A percentile compares a stretch with the other conserved stretches of the same genome.
Evolutionary conservation across 805 yeast genomes (phyloP).

Genomic region (Ogataea populi-albae): DNA sequence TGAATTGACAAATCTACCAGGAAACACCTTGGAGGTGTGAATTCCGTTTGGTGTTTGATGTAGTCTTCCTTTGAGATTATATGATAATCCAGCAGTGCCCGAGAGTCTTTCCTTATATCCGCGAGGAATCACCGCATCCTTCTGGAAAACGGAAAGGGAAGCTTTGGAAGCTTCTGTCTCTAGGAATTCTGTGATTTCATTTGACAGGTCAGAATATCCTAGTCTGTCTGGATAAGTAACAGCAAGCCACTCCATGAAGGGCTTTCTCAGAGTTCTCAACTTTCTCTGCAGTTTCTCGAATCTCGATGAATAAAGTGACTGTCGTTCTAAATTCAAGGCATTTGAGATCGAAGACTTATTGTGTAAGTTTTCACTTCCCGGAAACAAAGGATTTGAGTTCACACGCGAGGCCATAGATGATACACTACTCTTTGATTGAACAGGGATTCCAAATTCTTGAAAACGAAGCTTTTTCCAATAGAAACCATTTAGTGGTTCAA

Average conservation of each 20-base stretch:
- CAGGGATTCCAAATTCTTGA: conserved; percentile 62
- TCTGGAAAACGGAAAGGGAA: conserved; percentile 4
- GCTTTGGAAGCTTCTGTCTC: conserved; percentile 22
- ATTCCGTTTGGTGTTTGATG: conserved; percentile 70
- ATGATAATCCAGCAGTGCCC: conserved; percentile 78
- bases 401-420: conserved; percentile 5
- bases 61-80: conserved; percentile 65
- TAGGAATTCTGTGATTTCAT: conserved; percentile 41
- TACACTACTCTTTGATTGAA: conserved; percentile 25
- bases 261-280: conserved; percentile 46
- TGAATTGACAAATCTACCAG: conserved; percentile 62
- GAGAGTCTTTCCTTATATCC: conserved; percentile 29
- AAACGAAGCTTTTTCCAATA: conserved; percentile 62
- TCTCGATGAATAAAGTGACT: conserved; percentile 19
- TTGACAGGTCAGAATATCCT: conserved; percentile 34
- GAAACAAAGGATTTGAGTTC: conserved; percentile 40
- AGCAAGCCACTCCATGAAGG: conserved; percentile 55
- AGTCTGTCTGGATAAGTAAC: conserved; percentile 44
- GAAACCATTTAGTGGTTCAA: conserved; percentile 59
- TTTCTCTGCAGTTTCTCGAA: conserved; percentile 33
- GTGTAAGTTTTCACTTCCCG: conserved; percentile 21
- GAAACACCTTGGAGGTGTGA: conserved; percentile 47
- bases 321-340: conserved; percentile 23
- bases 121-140: conserved; percentile 15
- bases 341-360: conserved; percentile 26